These are phyloP conservation scores for Sedum album DNA, from an alignment of 164 flowering plant species.

Conservation along the genomic window DNA sequence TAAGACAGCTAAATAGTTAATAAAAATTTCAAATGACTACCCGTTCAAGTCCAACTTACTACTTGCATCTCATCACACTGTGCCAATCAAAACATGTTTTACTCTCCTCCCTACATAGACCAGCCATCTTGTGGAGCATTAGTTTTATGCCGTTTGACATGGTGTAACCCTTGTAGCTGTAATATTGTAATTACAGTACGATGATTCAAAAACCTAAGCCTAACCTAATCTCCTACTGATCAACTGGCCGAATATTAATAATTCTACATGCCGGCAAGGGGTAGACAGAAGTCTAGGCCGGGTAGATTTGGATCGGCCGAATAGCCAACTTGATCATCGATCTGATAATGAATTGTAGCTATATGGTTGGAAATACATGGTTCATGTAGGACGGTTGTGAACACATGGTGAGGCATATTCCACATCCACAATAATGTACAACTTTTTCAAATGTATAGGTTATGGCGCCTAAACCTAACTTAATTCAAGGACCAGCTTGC, in stretches of 20 bases:
- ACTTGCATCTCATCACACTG: no score
- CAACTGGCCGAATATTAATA: neutral
- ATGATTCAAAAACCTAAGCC: neutral
- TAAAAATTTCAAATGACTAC: no score
- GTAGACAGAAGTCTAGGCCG: neutral
- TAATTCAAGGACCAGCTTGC: neutral
- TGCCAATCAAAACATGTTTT: no score
- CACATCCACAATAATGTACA: neutral
- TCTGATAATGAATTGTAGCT: neutral
- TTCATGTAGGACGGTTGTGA: slow-evolving; percentile 1
- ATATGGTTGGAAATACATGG: neutral
- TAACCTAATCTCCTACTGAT: neutral
- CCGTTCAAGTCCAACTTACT: no score
- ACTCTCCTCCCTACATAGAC: no score
- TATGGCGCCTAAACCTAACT: neutral
- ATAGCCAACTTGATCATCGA: neutral
- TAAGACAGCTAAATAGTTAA: no score
- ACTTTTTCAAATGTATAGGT: neutral
- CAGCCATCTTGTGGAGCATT: no score
- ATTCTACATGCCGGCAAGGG: neutral
- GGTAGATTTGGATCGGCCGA: neutral
- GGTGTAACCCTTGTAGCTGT: neutral
- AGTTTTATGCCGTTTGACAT: no score
- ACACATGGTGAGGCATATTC: slow-evolving; percentile 1
- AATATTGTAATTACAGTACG: neutral